Evolutionary conservation across 495 filamentous ascomycete species (phyloP), one percentile per base, ranked within the genome.

Genomic region (Polyplosphaeria fusca): DNA sequence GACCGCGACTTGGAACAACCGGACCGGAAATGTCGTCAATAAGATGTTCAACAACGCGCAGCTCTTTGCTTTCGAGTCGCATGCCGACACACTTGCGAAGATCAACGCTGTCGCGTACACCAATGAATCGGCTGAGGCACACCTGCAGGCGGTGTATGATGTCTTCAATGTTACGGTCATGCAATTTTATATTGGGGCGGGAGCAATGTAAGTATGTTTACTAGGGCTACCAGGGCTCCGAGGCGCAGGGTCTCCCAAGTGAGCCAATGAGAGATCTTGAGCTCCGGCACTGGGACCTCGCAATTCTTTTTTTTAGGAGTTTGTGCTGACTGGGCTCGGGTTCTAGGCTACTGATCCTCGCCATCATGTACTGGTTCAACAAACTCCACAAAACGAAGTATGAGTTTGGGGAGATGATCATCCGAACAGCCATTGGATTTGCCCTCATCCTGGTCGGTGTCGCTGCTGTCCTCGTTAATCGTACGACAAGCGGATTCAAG

Each of bases 311-410:
- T n/a, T n/a, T n/a, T n/a, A n/a, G n/a, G n/a, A n/a, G n/a, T n/a
- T n/a, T n/a, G n/a, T n/a, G n/a, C n/a, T n/a, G n/a, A n/a, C n/a
- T n/a, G n/a, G n/a, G n/a, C n/a, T n/a, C n/a, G n/a, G n/a, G n/a
- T n/a, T n/a, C n/a, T n/a, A n/a, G n/a, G n/a, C 40, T 47, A 9
- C 22, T 47, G 18, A 4, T 47, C 18, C 43, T 47, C 18, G 43
- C 43, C 18, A 18, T 47, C 43, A 47, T 47, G 19, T 47, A 47
- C 22, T 47, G 43, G 43, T 47, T 47, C 22, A 47, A 47, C 22
- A 47, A 47, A 23, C 4, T 4, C 9, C 18, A 47, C 23, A 47
- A 47, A 23, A 47, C 19, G 11, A 47, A 47, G 23, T 18, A 5
- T 20, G 43, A 47, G 23, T 24, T 47, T 27, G 43, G 43, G 9